Base-by-base conservation (phyloP, 495 filamentous ascomycete species). In the Penicillium cinerascens region DNA sequence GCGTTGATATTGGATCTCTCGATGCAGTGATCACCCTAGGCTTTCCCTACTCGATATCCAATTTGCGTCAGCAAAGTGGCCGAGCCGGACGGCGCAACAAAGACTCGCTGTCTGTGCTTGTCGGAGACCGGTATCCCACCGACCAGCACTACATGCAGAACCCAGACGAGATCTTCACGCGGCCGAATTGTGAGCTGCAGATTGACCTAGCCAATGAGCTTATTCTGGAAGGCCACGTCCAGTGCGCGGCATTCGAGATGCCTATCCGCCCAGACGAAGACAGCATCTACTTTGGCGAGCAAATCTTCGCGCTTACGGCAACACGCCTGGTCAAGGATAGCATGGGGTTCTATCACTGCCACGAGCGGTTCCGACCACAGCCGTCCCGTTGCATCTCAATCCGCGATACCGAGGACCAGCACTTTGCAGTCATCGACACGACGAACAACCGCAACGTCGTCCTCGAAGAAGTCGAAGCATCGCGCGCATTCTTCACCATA, bases 101-200 rank as follows among this genome's bases (percentile, higher is more conserved):
- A 58, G 93, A 99, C 71, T 96, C 91, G 2, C 72, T 99, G 6
- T 92, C 90, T 6, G 83, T 99, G 13, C 75, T 99, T 1, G 79
- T 99, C 3, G 93, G 93, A 15, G 91, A 96, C 69, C 82, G 83
- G 48, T 96, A 92, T 55, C 87, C 93, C 16, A 90, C 89, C 0
- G 93, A 97, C 65, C 95, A 97, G 63, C 86, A 91, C 66, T 97
- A 93, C 69, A 98, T 97, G 93, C 79, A 87, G 46, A 96, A 97
- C 58, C 93, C 93, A 2, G 84, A 92, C 51, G 92, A 97, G 67
- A 88, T 98, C 15, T 97, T 98, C 68, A 92, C 86, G 0, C 87
- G 87, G 53, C 91, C 92, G 0, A 96, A 96, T 61, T 87, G 84
- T 63, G 88, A 87, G 64, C 75, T 97, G 8, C 88, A 92, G 61